Percentiles rank a stretch among this genome's conserved stretches.
These are phyloP conservation scores for Vigna reflexopilosa DNA, from an alignment of 306 rosid species.

Conservation along the genomic window DNA sequence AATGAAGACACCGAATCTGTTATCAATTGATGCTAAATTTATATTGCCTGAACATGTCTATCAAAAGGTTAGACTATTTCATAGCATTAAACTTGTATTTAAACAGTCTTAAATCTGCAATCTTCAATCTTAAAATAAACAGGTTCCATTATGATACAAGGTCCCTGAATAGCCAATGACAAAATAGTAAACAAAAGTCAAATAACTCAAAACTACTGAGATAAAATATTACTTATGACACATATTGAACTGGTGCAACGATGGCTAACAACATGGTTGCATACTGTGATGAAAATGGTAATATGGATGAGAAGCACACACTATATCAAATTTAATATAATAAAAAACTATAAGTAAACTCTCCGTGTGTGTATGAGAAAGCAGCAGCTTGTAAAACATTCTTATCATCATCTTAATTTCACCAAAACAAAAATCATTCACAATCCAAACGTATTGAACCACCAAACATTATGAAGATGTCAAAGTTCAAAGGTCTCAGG, in stretches of 20 bases:
- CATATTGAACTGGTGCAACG: conserved; percentile 14
- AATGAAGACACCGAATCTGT: conserved; percentile 17
- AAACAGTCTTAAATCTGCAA: conserved; percentile 2
- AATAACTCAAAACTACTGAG: neutral
- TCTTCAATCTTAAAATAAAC: conserved; percentile 22
- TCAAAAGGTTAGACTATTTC: neutral
- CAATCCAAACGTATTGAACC: neutral
- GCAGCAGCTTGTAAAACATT: neutral
- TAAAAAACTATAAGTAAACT: neutral
- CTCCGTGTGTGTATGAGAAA: neutral
- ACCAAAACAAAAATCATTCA: neutral
- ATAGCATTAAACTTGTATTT: conserved; percentile 2
- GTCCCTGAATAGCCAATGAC: neutral
- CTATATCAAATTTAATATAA: neutral
- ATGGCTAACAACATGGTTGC: neutral
- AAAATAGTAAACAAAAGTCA: neutral
- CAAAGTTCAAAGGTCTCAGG: neutral
- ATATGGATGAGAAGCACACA: neutral
- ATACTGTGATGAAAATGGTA: neutral
- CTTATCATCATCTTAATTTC: neutral
- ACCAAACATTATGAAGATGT: neutral
- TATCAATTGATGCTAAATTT: conserved; percentile 22
- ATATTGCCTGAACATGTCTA: neutral
- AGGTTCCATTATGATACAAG: neutral
- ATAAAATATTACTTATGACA: neutral